These are phyloP conservation scores for Vickermania spadyakhi DNA, from an alignment of 208 protist genomes.

Conservation along the genomic window DNA sequence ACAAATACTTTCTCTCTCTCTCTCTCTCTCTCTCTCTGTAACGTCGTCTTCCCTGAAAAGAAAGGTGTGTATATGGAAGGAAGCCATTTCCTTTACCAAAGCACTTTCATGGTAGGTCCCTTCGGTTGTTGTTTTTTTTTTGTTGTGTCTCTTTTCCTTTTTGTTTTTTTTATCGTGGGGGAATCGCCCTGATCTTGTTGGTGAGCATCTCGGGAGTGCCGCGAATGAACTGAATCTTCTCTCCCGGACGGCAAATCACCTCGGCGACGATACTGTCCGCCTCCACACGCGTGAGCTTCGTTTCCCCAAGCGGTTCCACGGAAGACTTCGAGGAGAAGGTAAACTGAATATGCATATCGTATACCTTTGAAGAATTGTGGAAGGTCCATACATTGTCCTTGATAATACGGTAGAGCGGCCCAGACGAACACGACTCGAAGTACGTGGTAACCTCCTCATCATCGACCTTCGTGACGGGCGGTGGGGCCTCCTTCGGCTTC, in stretches of 20 bases:
- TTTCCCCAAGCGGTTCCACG: not conserved
- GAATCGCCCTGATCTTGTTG: not conserved
- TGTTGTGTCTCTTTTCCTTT: too few relatives aligned
- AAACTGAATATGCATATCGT: slow-evolving; percentile 4
- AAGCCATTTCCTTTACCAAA: too few relatives aligned
- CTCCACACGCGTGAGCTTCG: not conserved
- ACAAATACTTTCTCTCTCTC: too few relatives aligned
- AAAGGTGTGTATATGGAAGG: too few relatives aligned
- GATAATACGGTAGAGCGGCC: not conserved
- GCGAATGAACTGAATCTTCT: not conserved
- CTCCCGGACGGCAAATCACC: not conserved
- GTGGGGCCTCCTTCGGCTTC: too few relatives aligned
- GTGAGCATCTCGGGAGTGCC: not conserved
- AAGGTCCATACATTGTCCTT: not conserved
- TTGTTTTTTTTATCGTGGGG: too few relatives aligned
- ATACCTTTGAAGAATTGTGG: slow-evolving; percentile 1
- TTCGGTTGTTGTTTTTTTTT: too few relatives aligned
- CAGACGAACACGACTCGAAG: not conserved
- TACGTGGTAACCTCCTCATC: slow-evolving; percentile 5
- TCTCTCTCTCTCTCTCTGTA: too few relatives aligned
- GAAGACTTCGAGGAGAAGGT: not conserved
- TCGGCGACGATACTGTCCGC: not conserved
- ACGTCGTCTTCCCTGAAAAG: too few relatives aligned
- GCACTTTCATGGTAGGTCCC: too few relatives aligned
- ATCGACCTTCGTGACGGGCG: too few relatives aligned